Evolutionary conservation across 176 grass and related monocot genomes (phyloP).

Genomic region (Calamus simplicifolius): DNA sequence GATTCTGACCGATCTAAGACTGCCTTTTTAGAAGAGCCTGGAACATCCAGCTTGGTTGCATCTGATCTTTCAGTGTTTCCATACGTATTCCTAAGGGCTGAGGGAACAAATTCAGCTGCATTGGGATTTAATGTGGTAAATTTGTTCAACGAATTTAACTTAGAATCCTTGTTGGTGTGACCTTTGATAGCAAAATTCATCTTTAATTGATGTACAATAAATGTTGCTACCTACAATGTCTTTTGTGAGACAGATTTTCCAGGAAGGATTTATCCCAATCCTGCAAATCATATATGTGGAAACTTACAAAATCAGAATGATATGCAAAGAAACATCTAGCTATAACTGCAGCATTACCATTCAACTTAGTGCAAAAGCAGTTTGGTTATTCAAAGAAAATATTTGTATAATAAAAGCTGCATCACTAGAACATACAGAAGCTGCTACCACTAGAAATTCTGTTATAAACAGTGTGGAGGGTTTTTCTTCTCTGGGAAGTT

Average conservation of each 20-base stretch:
- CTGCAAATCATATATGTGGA: conserved; percentile 27
- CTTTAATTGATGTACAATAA: conserved; percentile 9
- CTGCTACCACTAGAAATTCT: too few relatives aligned
- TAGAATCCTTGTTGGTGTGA: conserved; percentile 34
- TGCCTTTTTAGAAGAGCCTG: conserved; percentile 36
- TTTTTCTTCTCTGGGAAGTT: too few relatives aligned
- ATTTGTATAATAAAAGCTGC: too few relatives aligned
- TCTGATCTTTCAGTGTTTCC: conserved; percentile 42
- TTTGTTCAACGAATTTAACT: conserved; percentile 60
- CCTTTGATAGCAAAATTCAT: conserved; percentile 38
- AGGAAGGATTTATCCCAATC: conserved; percentile 24
- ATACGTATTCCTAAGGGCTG: conserved; percentile 61
- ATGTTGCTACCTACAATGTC: not conserved
- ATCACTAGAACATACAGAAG: too few relatives aligned
- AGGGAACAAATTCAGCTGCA: conserved; percentile 95
- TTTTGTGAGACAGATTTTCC: conserved; percentile 17
- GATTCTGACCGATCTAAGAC: conserved; percentile 44
- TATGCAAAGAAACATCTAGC: not conserved
- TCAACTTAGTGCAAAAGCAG: too few relatives aligned
- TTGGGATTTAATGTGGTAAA: conserved; percentile 78
- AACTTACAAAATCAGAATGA: conserved; percentile 19
- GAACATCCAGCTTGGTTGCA: conserved; percentile 23
- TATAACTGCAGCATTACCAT: too few relatives aligned
- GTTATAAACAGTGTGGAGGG: too few relatives aligned
- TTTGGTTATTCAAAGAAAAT: too few relatives aligned